A percentile compares a stretch with the other conserved stretches of the same genome.
phyloP scores from a whole-genome alignment of 257 asterid species.

The Solanum dulcamara region DNA sequence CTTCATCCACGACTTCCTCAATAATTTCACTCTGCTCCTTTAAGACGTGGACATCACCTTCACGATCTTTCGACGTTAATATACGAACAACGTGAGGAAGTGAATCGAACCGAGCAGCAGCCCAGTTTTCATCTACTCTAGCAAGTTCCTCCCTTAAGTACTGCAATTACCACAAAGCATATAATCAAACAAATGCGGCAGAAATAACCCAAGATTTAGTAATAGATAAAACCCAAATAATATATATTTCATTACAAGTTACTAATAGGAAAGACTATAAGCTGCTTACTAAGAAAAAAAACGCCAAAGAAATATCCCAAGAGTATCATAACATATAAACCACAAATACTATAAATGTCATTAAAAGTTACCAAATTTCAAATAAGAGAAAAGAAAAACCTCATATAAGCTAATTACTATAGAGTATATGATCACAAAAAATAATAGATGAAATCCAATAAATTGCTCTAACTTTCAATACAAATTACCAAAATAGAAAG shows the following conservation, averaged over 20 bases:
- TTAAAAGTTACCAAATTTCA: neutral
- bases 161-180: slow-evolving; percentile 38
- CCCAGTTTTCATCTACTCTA: slow-evolving; percentile 92
- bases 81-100: slow-evolving; percentile 97
- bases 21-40: slow-evolving; percentile 93
- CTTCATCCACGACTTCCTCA: slow-evolving; percentile 98
- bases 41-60: slow-evolving; percentile 67
- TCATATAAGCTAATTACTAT: neutral
- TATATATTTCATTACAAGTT: neutral
- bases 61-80: slow-evolving; percentile 94
- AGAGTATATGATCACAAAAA: neutral
- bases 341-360: neutral
- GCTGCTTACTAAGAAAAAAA: neutral
- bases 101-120: slow-evolving; percentile 93
- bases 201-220: neutral
- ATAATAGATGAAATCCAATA: neutral
- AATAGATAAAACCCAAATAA: neutral
- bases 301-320: neutral
- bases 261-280: neutral
- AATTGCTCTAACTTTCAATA: neutral
- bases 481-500: neutral
- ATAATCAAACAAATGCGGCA: neutral
- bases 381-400: neutral
- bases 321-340: neutral
- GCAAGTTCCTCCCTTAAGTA: slow-evolving; percentile 75